Conservation (phyloP, 1,284 basidiomycete species). For the Microbotryum violaceum region DNA sequence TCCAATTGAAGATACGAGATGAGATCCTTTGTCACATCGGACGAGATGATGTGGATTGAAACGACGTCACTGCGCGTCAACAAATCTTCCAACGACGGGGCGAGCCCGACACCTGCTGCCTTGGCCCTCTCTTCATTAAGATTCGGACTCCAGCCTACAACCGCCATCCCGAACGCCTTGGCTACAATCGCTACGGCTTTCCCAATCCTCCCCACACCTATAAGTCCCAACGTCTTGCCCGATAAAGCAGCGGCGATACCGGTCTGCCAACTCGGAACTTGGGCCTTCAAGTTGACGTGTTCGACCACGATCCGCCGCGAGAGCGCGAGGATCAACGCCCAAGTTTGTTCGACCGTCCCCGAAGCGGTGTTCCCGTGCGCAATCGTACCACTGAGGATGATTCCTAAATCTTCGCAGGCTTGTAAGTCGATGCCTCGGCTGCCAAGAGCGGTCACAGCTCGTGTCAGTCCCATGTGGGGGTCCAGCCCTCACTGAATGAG, state of each 20-base stretch:
- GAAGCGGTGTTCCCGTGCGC: conserved; percentile 41
- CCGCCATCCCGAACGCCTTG: conserved; percentile 53
- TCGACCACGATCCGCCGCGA: conserved; percentile 51
- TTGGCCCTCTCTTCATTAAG: conserved; percentile 54
- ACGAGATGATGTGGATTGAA: conserved; percentile 55
- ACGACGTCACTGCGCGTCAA: conserved; percentile 53
- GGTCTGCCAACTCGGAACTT: conserved; percentile 52
- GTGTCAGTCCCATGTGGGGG: conserved; percentile 32
- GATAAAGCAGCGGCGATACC: conserved; percentile 50
- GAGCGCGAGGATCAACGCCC: conserved; percentile 56
- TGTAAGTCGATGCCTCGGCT: conserved; percentile 32
- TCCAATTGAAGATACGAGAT: conserved; percentile 48
- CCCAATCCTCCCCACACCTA: conserved; percentile 56
- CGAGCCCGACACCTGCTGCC: conserved; percentile 49
- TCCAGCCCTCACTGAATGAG: no score
- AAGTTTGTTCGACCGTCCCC: conserved; percentile 54
- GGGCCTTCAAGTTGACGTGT: conserved; percentile 46
- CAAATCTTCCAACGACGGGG: conserved; percentile 50
- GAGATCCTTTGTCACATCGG: conserved; percentile 49
- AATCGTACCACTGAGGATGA: conserved; percentile 54
- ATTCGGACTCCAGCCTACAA: conserved; percentile 58
- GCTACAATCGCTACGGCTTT: conserved; percentile 48
- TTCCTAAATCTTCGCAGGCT: conserved; percentile 48
- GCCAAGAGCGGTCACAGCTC: conserved; percentile 31
- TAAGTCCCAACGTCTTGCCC: conserved; percentile 53